Evolutionary conservation across 1,284 basidiomycete genomes (phyloP).

Genomic region (Malassezia dermatis): DNA sequence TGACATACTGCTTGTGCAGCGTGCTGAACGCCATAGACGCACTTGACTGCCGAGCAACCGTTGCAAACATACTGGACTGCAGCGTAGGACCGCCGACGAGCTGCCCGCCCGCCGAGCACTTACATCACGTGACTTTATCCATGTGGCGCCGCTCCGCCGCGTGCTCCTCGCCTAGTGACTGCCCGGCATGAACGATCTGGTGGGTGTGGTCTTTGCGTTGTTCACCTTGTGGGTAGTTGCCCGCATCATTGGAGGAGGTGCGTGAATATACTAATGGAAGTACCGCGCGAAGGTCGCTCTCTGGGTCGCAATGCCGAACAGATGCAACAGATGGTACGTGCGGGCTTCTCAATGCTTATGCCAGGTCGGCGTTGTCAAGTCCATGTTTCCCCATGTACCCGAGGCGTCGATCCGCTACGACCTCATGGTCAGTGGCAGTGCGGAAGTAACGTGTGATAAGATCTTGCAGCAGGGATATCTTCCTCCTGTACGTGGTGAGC

Average conservation of each 20-base stretch:
- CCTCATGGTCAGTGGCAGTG: slow-evolving; percentile 28
- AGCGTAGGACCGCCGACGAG: background rate
- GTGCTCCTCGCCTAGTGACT: background rate
- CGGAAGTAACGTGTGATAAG: slow-evolving; percentile 35
- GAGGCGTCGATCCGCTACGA: slow-evolving; percentile 39
- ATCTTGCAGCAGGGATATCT: slow-evolving; percentile 38
- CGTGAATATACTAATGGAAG: background rate
- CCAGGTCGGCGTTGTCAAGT: slow-evolving; percentile 29
- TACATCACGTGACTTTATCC: slow-evolving; percentile 5
- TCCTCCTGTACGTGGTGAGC: slow-evolving; percentile 15
- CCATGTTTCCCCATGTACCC: slow-evolving; percentile 39
- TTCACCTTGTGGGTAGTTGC: slow-evolving; percentile 35
- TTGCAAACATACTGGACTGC: slow-evolving; percentile 15
- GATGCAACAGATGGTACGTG: slow-evolving; percentile 25
- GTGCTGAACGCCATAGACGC: slow-evolving; percentile 55
- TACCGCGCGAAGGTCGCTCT: background rate
- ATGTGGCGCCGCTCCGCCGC: background rate
- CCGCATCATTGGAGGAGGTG: slow-evolving; percentile 29
- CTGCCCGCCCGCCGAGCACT: background rate
- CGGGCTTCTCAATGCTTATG: background rate
- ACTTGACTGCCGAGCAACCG: slow-evolving; percentile 7
- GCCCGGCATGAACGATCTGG: slow-evolving; percentile 36
- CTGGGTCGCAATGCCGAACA: slow-evolving; percentile 1
- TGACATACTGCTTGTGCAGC: slow-evolving; percentile 74
- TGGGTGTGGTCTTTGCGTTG: slow-evolving; percentile 37